A percentile compares a stretch with the other conserved stretches of the same genome.
Evolutionary conservation across 192 early-diverging fungal species (phyloP).

Genomic region (Glomus cerebriforme): DNA sequence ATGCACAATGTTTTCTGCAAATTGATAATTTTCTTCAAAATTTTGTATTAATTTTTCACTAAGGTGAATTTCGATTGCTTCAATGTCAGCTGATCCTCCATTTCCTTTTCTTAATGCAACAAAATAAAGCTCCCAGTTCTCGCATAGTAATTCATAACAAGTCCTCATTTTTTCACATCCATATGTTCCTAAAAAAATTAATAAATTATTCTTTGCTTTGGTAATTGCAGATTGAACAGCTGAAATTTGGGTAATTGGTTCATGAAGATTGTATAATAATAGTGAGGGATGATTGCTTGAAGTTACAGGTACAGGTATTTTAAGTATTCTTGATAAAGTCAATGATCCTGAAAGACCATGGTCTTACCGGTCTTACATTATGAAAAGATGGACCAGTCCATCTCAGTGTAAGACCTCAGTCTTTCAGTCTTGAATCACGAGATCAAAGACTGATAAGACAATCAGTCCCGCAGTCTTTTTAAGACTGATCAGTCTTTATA

Average conservation of each 20-base stretch:
- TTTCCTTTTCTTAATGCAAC: not conserved
- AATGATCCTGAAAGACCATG: too few relatives aligned
- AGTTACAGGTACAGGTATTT: constrained; percentile 4
- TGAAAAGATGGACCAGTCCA: too few relatives aligned
- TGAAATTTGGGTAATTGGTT: constrained; percentile 1
- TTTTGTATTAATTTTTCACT: not conserved
- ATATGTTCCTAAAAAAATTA: constrained; percentile 6
- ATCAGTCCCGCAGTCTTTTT: too few relatives aligned
- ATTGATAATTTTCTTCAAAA: not conserved
- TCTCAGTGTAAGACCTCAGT: too few relatives aligned
- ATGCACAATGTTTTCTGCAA: not conserved
- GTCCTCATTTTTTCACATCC: constrained; percentile 21
- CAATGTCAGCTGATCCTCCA: not conserved
- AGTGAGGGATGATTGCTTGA: not conserved
- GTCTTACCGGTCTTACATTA: too few relatives aligned
- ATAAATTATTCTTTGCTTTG: constrained; percentile 8
- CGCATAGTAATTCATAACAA: constrained; percentile 15
- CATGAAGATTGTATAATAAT: not conserved
- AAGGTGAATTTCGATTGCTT: not conserved
- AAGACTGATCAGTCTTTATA: too few relatives aligned
- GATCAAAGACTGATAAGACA: too few relatives aligned
- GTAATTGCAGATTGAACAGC: not conserved
- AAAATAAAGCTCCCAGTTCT: constrained; percentile 14
- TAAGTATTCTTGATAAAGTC: not conserved
- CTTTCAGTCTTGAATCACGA: too few relatives aligned